These are phyloP conservation scores for Hypoxylon fragiforme DNA, from an alignment of 495 filamentous ascomycete species.

Conservation along the genomic window DNA sequence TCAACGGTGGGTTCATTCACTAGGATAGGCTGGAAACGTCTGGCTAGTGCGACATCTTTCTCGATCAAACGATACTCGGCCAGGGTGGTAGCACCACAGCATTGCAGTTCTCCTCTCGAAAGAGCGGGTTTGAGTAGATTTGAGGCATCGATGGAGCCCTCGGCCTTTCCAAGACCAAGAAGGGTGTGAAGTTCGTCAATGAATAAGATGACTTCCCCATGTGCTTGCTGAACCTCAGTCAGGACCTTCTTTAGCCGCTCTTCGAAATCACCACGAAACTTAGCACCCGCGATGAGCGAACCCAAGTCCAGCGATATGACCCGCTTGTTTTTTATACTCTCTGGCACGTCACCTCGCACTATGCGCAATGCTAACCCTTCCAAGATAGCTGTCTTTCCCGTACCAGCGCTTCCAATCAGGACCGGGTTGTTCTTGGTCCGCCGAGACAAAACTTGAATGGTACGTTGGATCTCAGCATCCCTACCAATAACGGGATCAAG, in stretches of 20 bases:
- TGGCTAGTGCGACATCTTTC: slow-evolving; percentile 91
- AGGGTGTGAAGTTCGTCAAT: slow-evolving; percentile 94
- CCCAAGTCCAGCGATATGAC: slow-evolving; percentile 88
- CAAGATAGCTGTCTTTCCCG: slow-evolving; percentile 92
- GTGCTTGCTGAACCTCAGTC: slow-evolving; percentile 85
- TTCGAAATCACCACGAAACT: slow-evolving; percentile 95
- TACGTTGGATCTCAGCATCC: slow-evolving; percentile 87
- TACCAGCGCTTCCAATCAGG: slow-evolving; percentile 87
- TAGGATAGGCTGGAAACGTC: slow-evolving; percentile 90
- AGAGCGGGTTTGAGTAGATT: slow-evolving; percentile 95
- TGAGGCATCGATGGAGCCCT: slow-evolving; percentile 94
- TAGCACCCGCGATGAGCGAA: slow-evolving; percentile 90
- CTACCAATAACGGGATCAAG: slow-evolving; percentile 95
- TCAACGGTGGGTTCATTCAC: slow-evolving; percentile 87
- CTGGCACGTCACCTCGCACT: slow-evolving; percentile 88
- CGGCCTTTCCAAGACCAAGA: slow-evolving; percentile 89
- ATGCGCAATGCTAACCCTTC: slow-evolving; percentile 93
- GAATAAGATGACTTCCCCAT: slow-evolving; percentile 90
- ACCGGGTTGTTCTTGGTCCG: slow-evolving; percentile 98
- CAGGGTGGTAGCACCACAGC: slow-evolving; percentile 91
- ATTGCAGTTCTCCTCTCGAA: slow-evolving; percentile 89
- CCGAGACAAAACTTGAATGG: slow-evolving; percentile 89
- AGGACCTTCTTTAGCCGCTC: slow-evolving; percentile 89
- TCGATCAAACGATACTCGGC: slow-evolving; percentile 92
- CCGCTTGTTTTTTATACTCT: slow-evolving; percentile 92